Base-by-base conservation (phyloP, 768 basidiomycete species). In the Tephrocybe sp. region DNA sequence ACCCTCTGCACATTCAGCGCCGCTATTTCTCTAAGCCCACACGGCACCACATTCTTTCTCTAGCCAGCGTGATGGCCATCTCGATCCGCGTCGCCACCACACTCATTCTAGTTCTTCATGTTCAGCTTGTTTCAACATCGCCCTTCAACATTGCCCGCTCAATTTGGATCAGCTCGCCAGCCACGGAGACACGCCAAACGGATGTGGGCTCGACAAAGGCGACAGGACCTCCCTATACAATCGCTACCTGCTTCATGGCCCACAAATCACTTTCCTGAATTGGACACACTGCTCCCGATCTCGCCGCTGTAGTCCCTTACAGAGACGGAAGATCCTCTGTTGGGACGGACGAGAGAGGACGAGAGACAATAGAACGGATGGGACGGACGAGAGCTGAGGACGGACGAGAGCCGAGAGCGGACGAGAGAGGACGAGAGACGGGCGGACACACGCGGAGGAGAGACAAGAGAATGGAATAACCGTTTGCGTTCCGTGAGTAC, bases 1-100 rank as follows among this genome's bases (percentile, higher is more conserved):
- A n/a, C n/a, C n/a, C n/a, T n/a, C n/a, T n/a, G n/a, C n/a, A n/a
- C n/a, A n/a, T n/a, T n/a, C n/a, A n/a, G n/a, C n/a, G n/a, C n/a
- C n/a, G n/a, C 42, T 36, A n/a, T 18, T 23, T 3, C 18, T 19
- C 30, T 18, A 49, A 42, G 55, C 55, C 46, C 33, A 27, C 55
- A 53, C 48, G 42, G 55, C 55, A 47, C 49, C 55, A 57, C 55
- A 48, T 34, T 57, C 55, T 3, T 53, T 57, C n/a, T n/a, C 30
- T 19, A 48, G 23, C 18, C 10, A 33, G 25, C 37, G 29, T n/a
- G 11, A 55, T 51, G 49, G 19, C 23, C 5, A 15, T 31, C 9
- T 47, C 38, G 22, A 39, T 23, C 19, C 41, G 31, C 21, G 23
- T 42, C 24, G 15, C 45, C 13, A 22, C 18, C 39, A 30, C 36